A percentile compares a stretch with the other conserved stretches of the same genome.
These are phyloP conservation scores for Pseudocercospora musae DNA, from an alignment of 2,329 filamentous ascomycete genomes.

Conservation along the genomic window DNA sequence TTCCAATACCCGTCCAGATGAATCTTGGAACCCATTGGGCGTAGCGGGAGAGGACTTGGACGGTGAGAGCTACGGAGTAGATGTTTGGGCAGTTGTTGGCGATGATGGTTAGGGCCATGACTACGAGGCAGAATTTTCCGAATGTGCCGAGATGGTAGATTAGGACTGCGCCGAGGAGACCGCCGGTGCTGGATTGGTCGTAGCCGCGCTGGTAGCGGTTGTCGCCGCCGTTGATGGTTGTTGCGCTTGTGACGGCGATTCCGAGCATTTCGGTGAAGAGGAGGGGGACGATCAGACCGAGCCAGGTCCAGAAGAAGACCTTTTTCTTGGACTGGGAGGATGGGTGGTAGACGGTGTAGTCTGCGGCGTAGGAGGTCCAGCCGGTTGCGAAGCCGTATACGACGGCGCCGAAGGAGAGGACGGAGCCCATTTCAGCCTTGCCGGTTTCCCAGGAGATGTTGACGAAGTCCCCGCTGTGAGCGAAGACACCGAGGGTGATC, in stretches of 20 bases:
- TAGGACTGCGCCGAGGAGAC: conserved; percentile 63
- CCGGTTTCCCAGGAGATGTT: conserved; percentile 60
- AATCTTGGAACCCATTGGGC: conserved; percentile 64
- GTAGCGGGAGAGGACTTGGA: conserved; percentile 61
- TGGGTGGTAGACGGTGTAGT: conserved; percentile 79
- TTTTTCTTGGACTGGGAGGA: conserved; percentile 55
- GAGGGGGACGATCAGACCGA: conserved; percentile 67
- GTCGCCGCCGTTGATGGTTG: conserved; percentile 50
- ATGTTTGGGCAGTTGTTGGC: conserved; percentile 48
- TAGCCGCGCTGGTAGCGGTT: conserved; percentile 59
- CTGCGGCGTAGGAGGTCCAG: conserved; percentile 72
- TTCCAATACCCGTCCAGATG: conserved; percentile 62
- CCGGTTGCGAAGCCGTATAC: conserved; percentile 68
- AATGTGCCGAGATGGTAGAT: conserved; percentile 63
- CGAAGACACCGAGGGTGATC: conserved; percentile 66
- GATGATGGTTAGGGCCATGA: conserved; percentile 44
- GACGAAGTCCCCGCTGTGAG: conserved; percentile 62
- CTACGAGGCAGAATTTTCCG: conserved; percentile 63
- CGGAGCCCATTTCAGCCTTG: conserved; percentile 56
- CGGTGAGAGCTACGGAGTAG: conserved; percentile 65
- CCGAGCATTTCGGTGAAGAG: conserved; percentile 73
- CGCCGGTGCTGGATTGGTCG: conserved; percentile 58
- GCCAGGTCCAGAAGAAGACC: conserved; percentile 67
- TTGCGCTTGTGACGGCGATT: conserved; percentile 66
- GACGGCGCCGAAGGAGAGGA: conserved; percentile 64